A percentile compares a stretch with the other conserved stretches of the same genome.
These are phyloP conservation scores for Kwoniella europaea DNA, from an alignment of 768 basidiomycete genomes.

Conservation along the genomic window DNA sequence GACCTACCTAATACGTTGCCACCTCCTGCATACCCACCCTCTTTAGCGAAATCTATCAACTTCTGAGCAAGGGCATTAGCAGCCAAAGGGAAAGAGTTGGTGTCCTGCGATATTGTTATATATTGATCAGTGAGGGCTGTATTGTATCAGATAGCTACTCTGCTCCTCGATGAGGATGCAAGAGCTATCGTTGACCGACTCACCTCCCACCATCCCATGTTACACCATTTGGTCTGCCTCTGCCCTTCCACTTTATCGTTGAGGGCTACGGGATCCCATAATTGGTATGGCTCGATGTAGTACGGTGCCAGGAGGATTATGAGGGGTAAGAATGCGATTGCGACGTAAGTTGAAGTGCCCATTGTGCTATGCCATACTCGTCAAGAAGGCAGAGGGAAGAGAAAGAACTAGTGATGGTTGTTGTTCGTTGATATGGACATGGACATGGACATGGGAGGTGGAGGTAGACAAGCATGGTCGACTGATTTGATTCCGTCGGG, in stretches of 20 bases:
- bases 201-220: slow-evolving; percentile 53
- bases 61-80: slow-evolving; percentile 39
- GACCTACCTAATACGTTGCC: slow-evolving; percentile 41
- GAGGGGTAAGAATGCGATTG: slow-evolving; percentile 21
- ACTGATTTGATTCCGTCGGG: slow-evolving; percentile 1
- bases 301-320: slow-evolving; percentile 22
- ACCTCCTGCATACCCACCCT: slow-evolving; percentile 16
- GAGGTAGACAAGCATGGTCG: background rate
- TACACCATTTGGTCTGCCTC: slow-evolving; percentile 36
- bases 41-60: slow-evolving; percentile 39
- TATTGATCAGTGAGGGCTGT: background rate
- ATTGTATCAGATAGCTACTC: background rate
- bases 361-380: background rate
- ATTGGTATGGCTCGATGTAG: slow-evolving; percentile 37
- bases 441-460: slow-evolving; percentile 6
- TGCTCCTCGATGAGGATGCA: no score
- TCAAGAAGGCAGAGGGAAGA: background rate
- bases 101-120: slow-evolving; percentile 19
- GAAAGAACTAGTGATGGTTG: background rate
- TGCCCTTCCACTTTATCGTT: slow-evolving; percentile 25
- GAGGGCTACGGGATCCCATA: slow-evolving; percentile 29
- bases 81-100: slow-evolving; percentile 36
- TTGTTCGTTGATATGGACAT: no score
- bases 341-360: background rate
- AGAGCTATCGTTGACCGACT: slow-evolving; percentile 8